phyloP scores from a whole-genome alignment of 2,329 filamentous ascomycete genomes.

The Pseudogymnoascus verrucosus region DNA sequence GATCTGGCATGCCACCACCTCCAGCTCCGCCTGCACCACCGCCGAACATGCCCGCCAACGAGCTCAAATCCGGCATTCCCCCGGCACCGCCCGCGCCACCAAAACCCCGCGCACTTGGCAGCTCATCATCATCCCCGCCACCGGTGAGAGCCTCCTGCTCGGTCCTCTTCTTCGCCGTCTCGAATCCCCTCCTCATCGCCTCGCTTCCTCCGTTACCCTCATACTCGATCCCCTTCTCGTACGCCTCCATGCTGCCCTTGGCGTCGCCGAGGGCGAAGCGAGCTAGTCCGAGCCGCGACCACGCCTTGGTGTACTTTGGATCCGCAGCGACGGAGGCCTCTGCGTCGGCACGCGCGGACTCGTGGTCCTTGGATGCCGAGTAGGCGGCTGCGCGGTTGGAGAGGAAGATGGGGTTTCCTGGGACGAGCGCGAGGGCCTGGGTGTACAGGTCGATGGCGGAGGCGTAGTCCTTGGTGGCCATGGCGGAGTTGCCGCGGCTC shows the following conservation, averaged over 20 bases:
- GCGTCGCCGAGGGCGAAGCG: conserved; percentile 87
- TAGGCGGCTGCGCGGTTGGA: conserved; percentile 95
- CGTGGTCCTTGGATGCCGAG: conserved; percentile 76
- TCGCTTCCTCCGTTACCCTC: conserved; percentile 93
- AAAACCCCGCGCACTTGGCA: conserved; percentile 42
- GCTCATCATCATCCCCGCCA: conserved; percentile 39
- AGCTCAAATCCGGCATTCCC: conserved; percentile 64
- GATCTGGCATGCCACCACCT: conserved; percentile 77
- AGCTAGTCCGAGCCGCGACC: conserved; percentile 87
- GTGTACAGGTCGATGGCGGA: conserved; percentile 81
- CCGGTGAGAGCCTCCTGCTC: conserved; percentile 62
- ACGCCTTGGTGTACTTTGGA: conserved; percentile 92
- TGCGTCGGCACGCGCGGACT: conserved; percentile 75
- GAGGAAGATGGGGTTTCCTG: conserved; percentile 89
- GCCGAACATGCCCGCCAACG: conserved; percentile 65
- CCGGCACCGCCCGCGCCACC: conserved; percentile 41
- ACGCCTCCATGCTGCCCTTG: conserved; percentile 88
- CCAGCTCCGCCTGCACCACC: conserved; percentile 52
- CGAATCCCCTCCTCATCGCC: conserved; percentile 93
- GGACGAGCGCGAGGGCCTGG: conserved; percentile 71
- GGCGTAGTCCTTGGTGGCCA: conserved; percentile 87
- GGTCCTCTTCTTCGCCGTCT: conserved; percentile 83
- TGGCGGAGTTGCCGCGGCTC: conserved; percentile 84
- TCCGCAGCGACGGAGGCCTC: conserved; percentile 84
- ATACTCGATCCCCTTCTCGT: conserved; percentile 82